Conservation (phyloP, 2,329 filamentous ascomycete genomes). For the Colletotrichum falcatum region DNA sequence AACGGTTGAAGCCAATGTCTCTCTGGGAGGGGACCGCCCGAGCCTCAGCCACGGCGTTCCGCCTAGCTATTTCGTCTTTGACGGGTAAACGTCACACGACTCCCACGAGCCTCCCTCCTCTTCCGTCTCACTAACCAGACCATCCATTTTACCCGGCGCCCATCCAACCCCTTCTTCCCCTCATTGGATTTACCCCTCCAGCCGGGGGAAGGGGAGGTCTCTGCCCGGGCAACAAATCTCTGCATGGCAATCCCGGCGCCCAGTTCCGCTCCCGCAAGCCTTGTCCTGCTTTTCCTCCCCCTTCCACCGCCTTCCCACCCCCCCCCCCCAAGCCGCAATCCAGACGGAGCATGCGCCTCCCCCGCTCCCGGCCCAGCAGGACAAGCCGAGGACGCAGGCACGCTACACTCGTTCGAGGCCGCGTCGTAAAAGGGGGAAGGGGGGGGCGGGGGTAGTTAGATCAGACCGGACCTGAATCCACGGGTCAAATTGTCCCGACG, state of each 20-base stretch:
- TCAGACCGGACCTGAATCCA: slow-evolving; percentile 7
- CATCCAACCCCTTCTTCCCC: not conserved
- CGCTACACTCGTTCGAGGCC: not conserved
- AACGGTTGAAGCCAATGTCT: not conserved
- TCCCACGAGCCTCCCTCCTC: not conserved
- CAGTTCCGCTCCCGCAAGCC: not conserved
- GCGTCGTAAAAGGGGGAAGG: not conserved
- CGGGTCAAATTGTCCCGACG: slow-evolving; percentile 12
- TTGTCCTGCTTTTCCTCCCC: not conserved
- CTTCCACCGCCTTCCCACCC: not conserved
- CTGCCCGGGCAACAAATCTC: slow-evolving; percentile 2
- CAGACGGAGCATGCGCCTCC: not conserved
- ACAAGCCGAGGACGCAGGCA: not conserved
- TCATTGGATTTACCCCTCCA: not conserved
- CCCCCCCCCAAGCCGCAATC: not conserved
- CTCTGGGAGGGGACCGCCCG: not conserved
- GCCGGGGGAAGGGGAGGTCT: not conserved
- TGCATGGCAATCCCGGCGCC: slow-evolving; percentile 2
- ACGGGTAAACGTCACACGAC: not conserved
- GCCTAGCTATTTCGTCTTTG: not conserved
- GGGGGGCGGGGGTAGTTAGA: not conserved
- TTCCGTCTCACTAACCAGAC: not conserved
- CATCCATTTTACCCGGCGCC: slow-evolving; percentile 6
- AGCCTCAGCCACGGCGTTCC: too few relatives aligned
- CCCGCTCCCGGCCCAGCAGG: slow-evolving; percentile 1